A percentile compares a stretch with the other conserved stretches of the same genome.
phyloP scores from a whole-genome alignment of 805 yeast genomes.

The Ogataea polymorpha region DNA sequence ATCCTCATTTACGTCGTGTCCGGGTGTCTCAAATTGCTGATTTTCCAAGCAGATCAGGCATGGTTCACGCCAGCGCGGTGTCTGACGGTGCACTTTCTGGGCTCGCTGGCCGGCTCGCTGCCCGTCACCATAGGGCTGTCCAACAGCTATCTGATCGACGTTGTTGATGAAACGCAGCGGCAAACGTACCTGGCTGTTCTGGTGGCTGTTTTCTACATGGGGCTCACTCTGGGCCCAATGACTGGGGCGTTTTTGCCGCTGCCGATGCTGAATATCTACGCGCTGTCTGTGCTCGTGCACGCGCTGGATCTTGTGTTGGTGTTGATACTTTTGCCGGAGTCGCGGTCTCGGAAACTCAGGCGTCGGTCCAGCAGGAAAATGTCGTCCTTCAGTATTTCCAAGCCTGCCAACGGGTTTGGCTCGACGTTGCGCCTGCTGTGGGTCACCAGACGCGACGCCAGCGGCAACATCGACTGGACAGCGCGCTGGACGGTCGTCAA shows the following conservation, averaged over 20 bases:
- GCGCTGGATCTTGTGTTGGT: slow-evolving; percentile 36
- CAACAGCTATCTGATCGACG: slow-evolving; percentile 73
- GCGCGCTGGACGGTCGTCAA: slow-evolving; percentile 48
- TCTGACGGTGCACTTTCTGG: slow-evolving; percentile 43
- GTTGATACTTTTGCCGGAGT: slow-evolving; percentile 52
- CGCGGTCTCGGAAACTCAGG: slow-evolving; percentile 56
- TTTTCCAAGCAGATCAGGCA: slow-evolving; percentile 22
- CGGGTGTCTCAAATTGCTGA: slow-evolving; percentile 11
- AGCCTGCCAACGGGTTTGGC: slow-evolving; percentile 22
- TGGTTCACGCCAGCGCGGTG: slow-evolving; percentile 36
- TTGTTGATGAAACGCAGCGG: slow-evolving; percentile 59
- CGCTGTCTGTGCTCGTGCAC: slow-evolving; percentile 19
- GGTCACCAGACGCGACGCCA: slow-evolving; percentile 40
- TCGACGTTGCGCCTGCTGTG: slow-evolving; percentile 54
- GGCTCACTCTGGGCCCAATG: slow-evolving; percentile 65
- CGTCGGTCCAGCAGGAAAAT: slow-evolving; percentile 42
- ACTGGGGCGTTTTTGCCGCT: slow-evolving; percentile 43
- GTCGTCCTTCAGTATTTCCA: slow-evolving; percentile 11
- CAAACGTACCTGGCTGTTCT: slow-evolving; percentile 56
- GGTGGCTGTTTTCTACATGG: slow-evolving; percentile 56
- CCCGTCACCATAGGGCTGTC: slow-evolving; percentile 53
- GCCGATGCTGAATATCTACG: slow-evolving; percentile 32
- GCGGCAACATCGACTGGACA: slow-evolving; percentile 25
- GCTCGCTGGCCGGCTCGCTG: slow-evolving; percentile 61
- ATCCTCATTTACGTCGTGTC: slow-evolving; percentile 16